A percentile compares a stretch with the other conserved stretches of the same genome.
These are phyloP conservation scores for Ettlia oleoabundans DNA, from an alignment of 139 green algal genomes.

Conservation along the genomic window DNA sequence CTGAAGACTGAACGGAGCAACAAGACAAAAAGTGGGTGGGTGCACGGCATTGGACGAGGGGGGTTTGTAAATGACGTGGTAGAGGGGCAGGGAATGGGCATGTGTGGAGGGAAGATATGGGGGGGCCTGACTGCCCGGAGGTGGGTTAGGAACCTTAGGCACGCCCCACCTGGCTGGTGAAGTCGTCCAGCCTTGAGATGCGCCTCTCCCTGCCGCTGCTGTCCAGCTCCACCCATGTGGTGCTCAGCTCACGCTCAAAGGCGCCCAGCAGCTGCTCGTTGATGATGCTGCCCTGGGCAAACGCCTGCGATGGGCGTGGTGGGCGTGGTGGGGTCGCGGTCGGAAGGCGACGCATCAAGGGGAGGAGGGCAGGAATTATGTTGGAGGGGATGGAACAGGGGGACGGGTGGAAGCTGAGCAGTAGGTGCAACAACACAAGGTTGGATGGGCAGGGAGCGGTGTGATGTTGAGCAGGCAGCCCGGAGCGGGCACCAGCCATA, in stretches of 20 bases:
- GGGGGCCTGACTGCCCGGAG: too few species aligned
- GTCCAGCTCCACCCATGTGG: conserved; percentile 26
- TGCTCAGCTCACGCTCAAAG: conserved; percentile 22
- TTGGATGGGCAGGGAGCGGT: not conserved
- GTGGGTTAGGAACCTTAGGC: too few species aligned
- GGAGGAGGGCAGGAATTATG: too few species aligned
- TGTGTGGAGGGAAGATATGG: too few species aligned
- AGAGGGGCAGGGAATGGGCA: too few species aligned
- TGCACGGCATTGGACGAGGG: too few species aligned
- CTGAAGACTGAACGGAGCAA: not conserved
- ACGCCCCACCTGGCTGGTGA: conserved; percentile 31
- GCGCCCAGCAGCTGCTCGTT: conserved; percentile 25
- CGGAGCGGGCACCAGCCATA: not conserved
- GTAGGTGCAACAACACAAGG: not conserved
- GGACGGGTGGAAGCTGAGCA: too few species aligned
- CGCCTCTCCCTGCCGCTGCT: not conserved
- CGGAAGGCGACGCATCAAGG: too few species aligned
- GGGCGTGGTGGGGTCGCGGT: not conserved
- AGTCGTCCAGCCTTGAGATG: conserved; percentile 20
- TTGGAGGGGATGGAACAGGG: too few species aligned
- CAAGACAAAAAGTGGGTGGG: not conserved
- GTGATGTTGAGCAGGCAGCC: not conserved
- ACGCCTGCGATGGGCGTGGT: not conserved
- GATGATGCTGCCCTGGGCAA: conserved; percentile 36
- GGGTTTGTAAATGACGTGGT: too few species aligned